Evolutionary conservation across 805 yeast species (phyloP), one percentile per base, ranked within the genome.

Genomic region (Komagataella ulmi): DNA sequence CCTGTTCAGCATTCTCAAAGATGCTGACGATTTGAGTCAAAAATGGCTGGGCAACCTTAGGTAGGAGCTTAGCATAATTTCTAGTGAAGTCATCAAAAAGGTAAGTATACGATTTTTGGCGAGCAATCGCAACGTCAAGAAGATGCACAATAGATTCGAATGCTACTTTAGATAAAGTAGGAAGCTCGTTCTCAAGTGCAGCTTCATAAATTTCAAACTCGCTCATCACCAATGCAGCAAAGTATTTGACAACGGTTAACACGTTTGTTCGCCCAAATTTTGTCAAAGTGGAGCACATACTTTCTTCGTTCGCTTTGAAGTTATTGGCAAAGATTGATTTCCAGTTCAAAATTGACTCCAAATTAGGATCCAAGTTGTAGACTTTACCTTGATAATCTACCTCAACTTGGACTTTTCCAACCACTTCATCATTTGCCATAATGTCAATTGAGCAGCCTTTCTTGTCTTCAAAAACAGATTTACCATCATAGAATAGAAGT

Each of bases 311-410:
- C 6, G 70, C 72, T 49, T 63, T 64, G 7, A 67, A 58, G 21
- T 72, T 75, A 2, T 63, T 63, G 53, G 73, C 76, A 57, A 73
- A 73, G 23, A 73, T 63, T 44, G 71, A 62, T 53, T 70, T 76
- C 76, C 82, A 79, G 54, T 74, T 72, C 56, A 81, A 61, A 48
- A 87, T 66, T 36, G 73, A 71, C 46, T 76, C 78, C 53, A 83
- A 70, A 3, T 81, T 66, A 5, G 66, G 50, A 53, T 83, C 88
- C 17, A 79, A 66, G 58, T 85, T 85, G 66, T 70, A 84, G 14
- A 69, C 63, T 56, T 76, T 82, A 23, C 96, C 96, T 52, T 81
- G 79, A 62, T 85, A 87, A 50, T 76, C 80, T 0, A 85, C 69
- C 17, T 76, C 70, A 17, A 85, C 58, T 56, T 83, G 85, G 48